Conservation (phyloP, 208 protist genomes). For the Leishmania gerbilli region DNA sequence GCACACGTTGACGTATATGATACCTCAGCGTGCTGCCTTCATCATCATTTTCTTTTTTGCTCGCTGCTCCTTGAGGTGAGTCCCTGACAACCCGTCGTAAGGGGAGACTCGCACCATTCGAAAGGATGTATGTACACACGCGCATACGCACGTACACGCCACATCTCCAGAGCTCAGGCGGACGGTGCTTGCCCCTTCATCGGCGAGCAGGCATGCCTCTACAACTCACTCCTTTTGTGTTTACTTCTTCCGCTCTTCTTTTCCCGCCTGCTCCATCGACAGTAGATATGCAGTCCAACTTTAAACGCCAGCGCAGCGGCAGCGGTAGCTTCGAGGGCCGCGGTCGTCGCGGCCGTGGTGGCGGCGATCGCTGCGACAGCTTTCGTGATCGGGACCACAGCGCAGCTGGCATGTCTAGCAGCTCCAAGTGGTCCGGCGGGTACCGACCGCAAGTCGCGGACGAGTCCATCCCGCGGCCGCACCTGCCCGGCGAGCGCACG, state of each 20-base stretch:
- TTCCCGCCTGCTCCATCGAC: not conserved
- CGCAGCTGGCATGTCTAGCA: conserved; percentile 38
- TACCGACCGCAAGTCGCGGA: conserved; percentile 61
- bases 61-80: not conserved
- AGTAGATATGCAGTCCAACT: conserved; percentile 26
- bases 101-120: not conserved
- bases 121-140: not conserved
- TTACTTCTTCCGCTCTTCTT: not conserved
- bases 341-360: conserved; percentile 14
- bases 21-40: not conserved
- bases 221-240: not conserved
- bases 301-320: conserved; percentile 36
- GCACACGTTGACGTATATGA: not conserved
- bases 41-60: not conserved
- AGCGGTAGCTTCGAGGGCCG: conserved; percentile 17
- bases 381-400: conserved; percentile 32
- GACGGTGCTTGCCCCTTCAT: not conserved
- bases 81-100: not conserved
- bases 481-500: conserved; percentile 23
- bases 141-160: not conserved
- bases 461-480: conserved; percentile 40
- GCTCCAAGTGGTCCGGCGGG: conserved; percentile 31
- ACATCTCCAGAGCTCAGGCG: not conserved
- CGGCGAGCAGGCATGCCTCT: not conserved
- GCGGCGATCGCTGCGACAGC: conserved; percentile 15